Conservation (phyloP, 2,329 filamentous ascomycete genomes). For the Colletotrichum aenigma region DNA sequence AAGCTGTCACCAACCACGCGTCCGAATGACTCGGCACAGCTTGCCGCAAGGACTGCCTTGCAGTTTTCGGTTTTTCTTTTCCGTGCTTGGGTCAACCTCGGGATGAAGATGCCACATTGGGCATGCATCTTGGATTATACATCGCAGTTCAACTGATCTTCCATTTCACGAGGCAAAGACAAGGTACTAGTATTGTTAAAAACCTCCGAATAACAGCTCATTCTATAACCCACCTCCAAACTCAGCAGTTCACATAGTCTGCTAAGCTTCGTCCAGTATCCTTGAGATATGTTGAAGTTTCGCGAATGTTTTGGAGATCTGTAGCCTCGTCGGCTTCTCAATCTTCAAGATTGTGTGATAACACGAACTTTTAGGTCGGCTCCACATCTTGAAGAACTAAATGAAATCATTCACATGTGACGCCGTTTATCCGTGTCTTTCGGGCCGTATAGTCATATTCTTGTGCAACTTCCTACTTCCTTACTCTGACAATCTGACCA, state of each 20-base stretch:
- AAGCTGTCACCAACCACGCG: not conserved
- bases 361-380: fast-evolving
- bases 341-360: not conserved
- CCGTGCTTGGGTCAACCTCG: not conserved
- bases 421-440: not conserved
- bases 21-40: not conserved
- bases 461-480: not conserved
- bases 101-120: not conserved
- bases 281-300: not conserved
- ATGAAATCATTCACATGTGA: not conserved
- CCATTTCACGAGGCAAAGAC: not conserved
- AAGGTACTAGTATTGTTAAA: not conserved
- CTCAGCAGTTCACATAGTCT: not conserved
- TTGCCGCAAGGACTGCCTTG: not conserved
- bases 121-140: not conserved
- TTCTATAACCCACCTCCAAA: not conserved
- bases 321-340: not conserved
- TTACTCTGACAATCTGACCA: not conserved
- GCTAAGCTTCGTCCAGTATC: not conserved
- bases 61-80: not conserved
- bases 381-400: not conserved
- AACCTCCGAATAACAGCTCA: not conserved
- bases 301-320: not conserved
- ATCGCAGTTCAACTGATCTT: not conserved
- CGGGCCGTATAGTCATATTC: not conserved